Evolutionary conservation across 305 asterid species (phyloP), one percentile per base, ranked within the genome.

Genomic region (Fraxinus ornus): DNA sequence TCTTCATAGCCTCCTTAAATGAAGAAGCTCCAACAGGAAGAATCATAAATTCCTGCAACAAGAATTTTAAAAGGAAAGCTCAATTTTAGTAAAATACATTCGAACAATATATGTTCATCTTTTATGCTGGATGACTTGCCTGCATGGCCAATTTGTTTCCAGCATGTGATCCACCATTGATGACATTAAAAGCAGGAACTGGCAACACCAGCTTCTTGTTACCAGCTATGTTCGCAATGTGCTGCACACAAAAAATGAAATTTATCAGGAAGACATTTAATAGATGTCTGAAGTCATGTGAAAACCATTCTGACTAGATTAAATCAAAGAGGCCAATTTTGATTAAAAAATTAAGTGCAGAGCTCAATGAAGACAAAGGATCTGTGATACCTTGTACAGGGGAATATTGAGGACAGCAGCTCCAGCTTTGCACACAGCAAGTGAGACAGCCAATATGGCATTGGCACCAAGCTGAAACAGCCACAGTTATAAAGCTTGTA

Each of bases 91-190:
- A 30, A 70, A 68, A 30, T 26, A 12, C 44, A 7, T 8, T 39
- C 30, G 75, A 24, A 62, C 33, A 24, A 22, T 3, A 62, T 15
- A 33, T 7, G 3, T 73, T 68, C 60, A 62, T 55, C 1, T 70
- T 0, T 2, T 70, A 36, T 12, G 33, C 5, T 26, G 24, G 68
- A 47, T 79, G 62, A 78, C 89, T 76, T 87, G 84, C 97, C 98
- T 94, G 98, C 98, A 95, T 95, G 79, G 98, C 99, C 60, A 95
- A 97, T 82, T 95, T 95, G 93, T 95, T 95, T 70, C 99, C 99
- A 5, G 99, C 99, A 81, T 94, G 99, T 36, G 99, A 95, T 85
- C 98, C 99, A 85, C 98, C 98, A 76, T 95, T 95, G 86, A 95
- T 95, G 49, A 95, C 99, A 88, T 95, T 95, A 90, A 95, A 95